A percentile compares a stretch with the other conserved stretches of the same genome.
Evolutionary conservation across 2,329 filamentous ascomycete species (phyloP).

Genomic region (Aspergillus costaricaensis): DNA sequence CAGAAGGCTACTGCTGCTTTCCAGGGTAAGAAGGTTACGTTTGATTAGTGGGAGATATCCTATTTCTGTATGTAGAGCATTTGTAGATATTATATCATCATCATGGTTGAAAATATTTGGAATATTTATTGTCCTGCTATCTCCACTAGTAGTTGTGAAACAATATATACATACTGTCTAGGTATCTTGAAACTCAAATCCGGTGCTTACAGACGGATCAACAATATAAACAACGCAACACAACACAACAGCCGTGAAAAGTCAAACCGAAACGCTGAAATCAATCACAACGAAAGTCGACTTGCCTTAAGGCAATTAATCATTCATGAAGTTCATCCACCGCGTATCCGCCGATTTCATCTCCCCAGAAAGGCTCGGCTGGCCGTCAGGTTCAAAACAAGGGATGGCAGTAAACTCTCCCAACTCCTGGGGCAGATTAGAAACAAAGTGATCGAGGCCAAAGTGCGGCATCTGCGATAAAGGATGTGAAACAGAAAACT

Average conservation of each 20-base stretch:
- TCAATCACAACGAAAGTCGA: background rate
- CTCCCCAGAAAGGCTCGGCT: conserved; percentile 26
- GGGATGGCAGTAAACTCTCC: conserved; percentile 45
- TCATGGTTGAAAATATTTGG: background rate
- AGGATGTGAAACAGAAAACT: conserved; percentile 32
- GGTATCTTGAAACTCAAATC: conserved; percentile 14
- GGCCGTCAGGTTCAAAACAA: conserved; percentile 39
- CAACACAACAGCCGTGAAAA: background rate
- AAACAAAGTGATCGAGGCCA: conserved; percentile 43
- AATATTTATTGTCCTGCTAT: background rate
- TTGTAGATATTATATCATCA: background rate
- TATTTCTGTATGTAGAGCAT: conserved; percentile 18
- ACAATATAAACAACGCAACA: conserved; percentile 1
- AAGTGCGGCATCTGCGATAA: conserved; percentile 37
- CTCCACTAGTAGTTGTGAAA: background rate
- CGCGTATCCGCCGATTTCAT: conserved; percentile 31
- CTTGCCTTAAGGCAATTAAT: conserved; percentile 17
- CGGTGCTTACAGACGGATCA: background rate
- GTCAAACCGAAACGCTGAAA: conserved; percentile 6
- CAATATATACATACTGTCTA: conserved; percentile 12
- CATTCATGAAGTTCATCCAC: conserved; percentile 41
- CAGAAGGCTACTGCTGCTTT: conserved; percentile 53
- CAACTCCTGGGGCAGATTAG: conserved; percentile 44
- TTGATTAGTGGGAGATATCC: conserved; percentile 50
- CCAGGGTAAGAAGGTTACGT: conserved; percentile 63